phyloP scores from a whole-genome alignment of 345 rosid genomes.

The Draba incana region DNA sequence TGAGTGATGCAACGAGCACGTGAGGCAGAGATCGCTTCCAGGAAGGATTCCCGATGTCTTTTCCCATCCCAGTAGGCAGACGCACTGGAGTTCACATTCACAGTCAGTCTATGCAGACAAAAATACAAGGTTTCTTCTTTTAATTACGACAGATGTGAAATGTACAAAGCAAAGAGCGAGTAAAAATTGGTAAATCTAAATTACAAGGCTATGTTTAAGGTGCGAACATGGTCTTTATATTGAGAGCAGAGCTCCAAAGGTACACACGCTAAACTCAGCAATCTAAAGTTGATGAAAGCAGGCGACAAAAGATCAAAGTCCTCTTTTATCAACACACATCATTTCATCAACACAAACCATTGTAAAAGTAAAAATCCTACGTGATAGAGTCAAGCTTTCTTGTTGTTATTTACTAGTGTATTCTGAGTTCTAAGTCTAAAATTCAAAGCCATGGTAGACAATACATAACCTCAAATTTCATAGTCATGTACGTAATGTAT shows the following conservation, averaged over 20 bases:
- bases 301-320: constrained; percentile 7
- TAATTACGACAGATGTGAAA: not conserved
- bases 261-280: not conserved
- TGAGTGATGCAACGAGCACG: constrained; percentile 71
- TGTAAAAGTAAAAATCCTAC: not conserved
- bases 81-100: constrained; percentile 46
- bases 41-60: constrained; percentile 68
- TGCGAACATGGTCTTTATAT: not conserved
- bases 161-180: not conserved
- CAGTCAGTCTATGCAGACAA: constrained; percentile 32
- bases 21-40: constrained; percentile 86
- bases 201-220: not conserved
- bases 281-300: constrained; percentile 1
- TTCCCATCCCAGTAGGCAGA: constrained; percentile 55
- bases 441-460: not conserved
- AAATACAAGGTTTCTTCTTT: not conserved
- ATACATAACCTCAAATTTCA: not conserved
- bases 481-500: not conserved
- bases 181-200: constrained; percentile 1
- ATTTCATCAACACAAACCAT: not conserved
- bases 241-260: constrained; percentile 7
- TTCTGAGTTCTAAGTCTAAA: not conserved
- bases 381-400: not conserved
- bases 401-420: not conserved
- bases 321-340: not conserved